Evolutionary conservation across 1,284 basidiomycete genomes (phyloP).

Genomic region (Cryptococcus jaspeensis): DNA sequence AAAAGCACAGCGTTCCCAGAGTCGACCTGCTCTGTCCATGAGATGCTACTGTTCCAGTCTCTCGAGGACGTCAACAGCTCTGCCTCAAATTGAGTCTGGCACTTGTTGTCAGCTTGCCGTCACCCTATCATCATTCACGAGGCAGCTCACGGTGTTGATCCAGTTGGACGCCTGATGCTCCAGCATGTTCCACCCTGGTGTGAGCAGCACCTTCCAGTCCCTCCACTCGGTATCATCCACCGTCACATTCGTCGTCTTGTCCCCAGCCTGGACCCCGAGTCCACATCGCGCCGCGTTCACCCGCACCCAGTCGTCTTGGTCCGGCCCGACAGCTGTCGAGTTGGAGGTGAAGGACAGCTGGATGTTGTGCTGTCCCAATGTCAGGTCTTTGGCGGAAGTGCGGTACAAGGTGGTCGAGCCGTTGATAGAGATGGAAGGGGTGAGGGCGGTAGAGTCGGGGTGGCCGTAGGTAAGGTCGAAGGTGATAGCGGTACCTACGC

Average conservation of each 20-base stretch:
- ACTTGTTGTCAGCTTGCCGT: no score
- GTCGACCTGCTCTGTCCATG: conserved; percentile 32
- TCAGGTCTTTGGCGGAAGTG: conserved; percentile 18
- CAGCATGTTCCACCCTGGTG: conserved; percentile 43
- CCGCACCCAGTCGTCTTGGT: conserved; percentile 17
- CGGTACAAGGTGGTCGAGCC: neutral
- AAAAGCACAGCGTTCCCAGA: conserved; percentile 30
- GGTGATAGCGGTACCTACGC: conserved; percentile 9
- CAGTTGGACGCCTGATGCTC: conserved; percentile 31
- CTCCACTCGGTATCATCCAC: conserved; percentile 44
- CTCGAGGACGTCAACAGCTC: conserved; percentile 15
- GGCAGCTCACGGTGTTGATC: conserved; percentile 29
- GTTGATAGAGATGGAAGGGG: neutral
- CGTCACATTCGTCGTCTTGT: conserved; percentile 23
- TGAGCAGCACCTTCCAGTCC: conserved; percentile 24
- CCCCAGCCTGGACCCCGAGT: conserved; percentile 13
- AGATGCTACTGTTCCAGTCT: conserved; percentile 29
- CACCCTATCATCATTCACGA: no score
- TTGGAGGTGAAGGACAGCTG: conserved; percentile 12
- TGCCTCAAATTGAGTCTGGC: conserved; percentile 22
- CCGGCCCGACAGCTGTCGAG: neutral
- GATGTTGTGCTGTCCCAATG: conserved; percentile 22
- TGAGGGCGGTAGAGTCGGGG: neutral
- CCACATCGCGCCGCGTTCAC: conserved; percentile 23
- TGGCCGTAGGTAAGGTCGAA: conserved; percentile 11